These are phyloP conservation scores for Metschnikowia lachancei DNA, from an alignment of 805 yeast species.

Conservation along the genomic window DNA sequence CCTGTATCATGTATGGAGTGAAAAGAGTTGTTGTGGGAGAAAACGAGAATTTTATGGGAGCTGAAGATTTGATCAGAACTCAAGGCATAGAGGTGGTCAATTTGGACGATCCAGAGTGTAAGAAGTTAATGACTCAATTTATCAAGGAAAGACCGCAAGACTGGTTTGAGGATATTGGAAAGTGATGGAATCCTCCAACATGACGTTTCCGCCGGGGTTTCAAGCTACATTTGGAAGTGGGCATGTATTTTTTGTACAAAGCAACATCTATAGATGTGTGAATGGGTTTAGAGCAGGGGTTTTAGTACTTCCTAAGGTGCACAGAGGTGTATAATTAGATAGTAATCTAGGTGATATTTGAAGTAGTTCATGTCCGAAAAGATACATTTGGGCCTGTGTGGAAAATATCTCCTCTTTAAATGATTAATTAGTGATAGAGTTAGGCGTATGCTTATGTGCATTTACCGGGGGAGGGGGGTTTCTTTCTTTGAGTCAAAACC, in stretches of 20 bases:
- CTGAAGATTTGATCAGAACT: constrained; percentile 65
- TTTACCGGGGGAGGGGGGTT: too few relatives aligned
- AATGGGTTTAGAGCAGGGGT: neutral
- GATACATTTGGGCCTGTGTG: too few relatives aligned
- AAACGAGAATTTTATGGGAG: constrained; percentile 77
- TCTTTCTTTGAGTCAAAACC: too few relatives aligned
- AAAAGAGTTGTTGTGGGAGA: constrained; percentile 88
- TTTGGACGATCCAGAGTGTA: constrained; percentile 57
- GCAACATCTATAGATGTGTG: neutral
- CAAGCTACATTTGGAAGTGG: neutral
- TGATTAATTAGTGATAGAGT: too few relatives aligned
- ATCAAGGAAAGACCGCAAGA: constrained; percentile 73
- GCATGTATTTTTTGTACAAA: neutral
- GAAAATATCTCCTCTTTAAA: too few relatives aligned
- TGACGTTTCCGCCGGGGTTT: neutral
- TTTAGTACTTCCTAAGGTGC: too few relatives aligned
- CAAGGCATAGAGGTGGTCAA: constrained; percentile 75
- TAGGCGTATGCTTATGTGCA: too few relatives aligned
- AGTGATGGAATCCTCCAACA: constrained; percentile 12
- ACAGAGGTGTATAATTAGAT: too few relatives aligned
- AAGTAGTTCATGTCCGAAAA: too few relatives aligned
- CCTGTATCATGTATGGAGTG: constrained; percentile 83
- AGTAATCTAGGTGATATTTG: too few relatives aligned
- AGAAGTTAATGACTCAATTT: constrained; percentile 71
- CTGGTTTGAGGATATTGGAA: constrained; percentile 83